Evolutionary conservation across 768 basidiomycete genomes (phyloP), one percentile per base, ranked within the genome.

Genomic region (Xerocomellus chrysenteron): DNA sequence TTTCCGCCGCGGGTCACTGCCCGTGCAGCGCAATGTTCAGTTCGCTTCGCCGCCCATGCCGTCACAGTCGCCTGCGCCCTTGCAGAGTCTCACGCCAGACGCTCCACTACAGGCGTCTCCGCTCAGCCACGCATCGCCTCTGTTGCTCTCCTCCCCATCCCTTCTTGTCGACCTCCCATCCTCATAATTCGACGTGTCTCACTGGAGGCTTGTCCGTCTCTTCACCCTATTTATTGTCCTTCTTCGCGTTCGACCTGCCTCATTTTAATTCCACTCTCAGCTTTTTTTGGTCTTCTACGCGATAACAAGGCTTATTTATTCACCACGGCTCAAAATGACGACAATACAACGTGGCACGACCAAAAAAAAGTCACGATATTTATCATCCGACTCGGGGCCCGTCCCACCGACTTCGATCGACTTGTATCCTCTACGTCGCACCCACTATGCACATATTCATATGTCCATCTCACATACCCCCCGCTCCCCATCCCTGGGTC

Each of bases 1-100:
- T 21, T 57, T 71, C 39, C 74, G 68, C 50, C 69, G 74, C 2
- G 70, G 67, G 10, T 71, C 73, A 55, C 59, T 72, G 45, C 70
- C 71, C 13, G 24, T 58, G 33, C 70, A 65, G 48, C 73, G 68
- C 51, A 67, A 61, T 52, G 50, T 54, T 24, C 66, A 61, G 40
- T 69, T 71, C 61, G 56, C 65, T 41, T 72, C 72, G 58, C 66
- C 68, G 53, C 64, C 69, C 24, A 70, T 70, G 66, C 59, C 63
- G 59, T 56, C 72, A 60, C 63, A 57, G 0, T 73, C 69, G 11
- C 58, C 63, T 56, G 65, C 46, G 26, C 59, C 65, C 47, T 46
- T 65, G 41, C 71, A 65, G 41, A 51, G 55, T 68, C 64, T 72
- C 62, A 57, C 64, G 58, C 56, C 62, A 5, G 71, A 72, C 7